phyloP scores from a whole-genome alignment of 2,329 filamentous ascomycete genomes.

The Paraphoma chrysanthemicola region DNA sequence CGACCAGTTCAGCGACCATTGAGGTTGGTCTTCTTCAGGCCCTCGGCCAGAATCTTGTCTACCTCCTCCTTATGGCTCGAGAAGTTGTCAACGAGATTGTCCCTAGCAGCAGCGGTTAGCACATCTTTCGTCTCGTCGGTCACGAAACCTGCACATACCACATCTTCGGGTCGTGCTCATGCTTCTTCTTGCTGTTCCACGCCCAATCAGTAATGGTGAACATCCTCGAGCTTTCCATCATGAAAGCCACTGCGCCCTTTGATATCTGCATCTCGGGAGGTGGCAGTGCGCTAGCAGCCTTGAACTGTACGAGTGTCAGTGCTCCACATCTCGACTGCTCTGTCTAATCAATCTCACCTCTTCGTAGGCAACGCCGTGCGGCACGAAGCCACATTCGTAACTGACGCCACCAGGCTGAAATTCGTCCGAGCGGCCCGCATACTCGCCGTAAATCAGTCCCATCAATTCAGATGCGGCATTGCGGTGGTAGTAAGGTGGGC shows the following conservation, averaged over 20 bases:
- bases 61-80: conserved; percentile 56
- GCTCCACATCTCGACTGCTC: too few species aligned
- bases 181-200: conserved; percentile 52
- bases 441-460: conserved; percentile 67
- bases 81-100: conserved; percentile 62
- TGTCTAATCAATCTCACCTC: conserved; percentile 30
- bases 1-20: conserved; percentile 1
- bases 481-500: conserved; percentile 67
- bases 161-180: conserved; percentile 56
- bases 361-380: conserved; percentile 67
- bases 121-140: background rate
- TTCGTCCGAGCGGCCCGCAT: conserved; percentile 58
- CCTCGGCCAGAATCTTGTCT: conserved; percentile 52
- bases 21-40: conserved; percentile 27
- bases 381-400: conserved; percentile 74
- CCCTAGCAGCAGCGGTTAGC: conserved; percentile 30
- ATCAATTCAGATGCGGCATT: conserved; percentile 73
- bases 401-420: conserved; percentile 68
- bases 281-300: conserved; percentile 60
- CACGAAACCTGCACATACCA: conserved; percentile 45
- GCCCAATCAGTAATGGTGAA: conserved; percentile 48
- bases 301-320: conserved; percentile 41
- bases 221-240: conserved; percentile 63
- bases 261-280: conserved; percentile 46
- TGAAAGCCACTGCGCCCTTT: conserved; percentile 67